Evolutionary conservation across 2,329 filamentous ascomycete genomes (phyloP).

Genomic region (Magnaporthiopsis poae): DNA sequence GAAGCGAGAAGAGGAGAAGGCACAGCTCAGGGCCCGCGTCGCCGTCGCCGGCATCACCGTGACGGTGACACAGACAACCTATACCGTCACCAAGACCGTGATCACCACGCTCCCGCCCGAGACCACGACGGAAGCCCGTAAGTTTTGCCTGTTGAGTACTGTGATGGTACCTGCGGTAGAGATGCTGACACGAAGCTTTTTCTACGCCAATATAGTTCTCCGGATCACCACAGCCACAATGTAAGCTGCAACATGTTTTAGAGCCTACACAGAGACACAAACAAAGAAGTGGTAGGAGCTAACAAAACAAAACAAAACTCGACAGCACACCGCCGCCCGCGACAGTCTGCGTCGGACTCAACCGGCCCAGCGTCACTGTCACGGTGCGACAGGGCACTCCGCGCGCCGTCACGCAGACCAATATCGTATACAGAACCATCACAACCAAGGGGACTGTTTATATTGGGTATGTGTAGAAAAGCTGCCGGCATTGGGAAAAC

Average conservation of each 20-base stretch:
- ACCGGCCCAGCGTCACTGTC: slow-evolving; percentile 19
- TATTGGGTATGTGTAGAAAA: slow-evolving; percentile 23
- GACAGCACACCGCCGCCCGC: slow-evolving; percentile 24
- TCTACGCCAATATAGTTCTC: slow-evolving; percentile 15
- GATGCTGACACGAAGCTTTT: background rate
- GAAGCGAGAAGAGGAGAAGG: slow-evolving; percentile 12
- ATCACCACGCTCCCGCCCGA: slow-evolving; percentile 23
- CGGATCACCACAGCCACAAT: slow-evolving; percentile 12
- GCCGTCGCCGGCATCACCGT: slow-evolving; percentile 24
- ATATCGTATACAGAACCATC: slow-evolving; percentile 25
- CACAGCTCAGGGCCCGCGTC: slow-evolving; percentile 14
- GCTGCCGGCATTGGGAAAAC: too few species aligned
- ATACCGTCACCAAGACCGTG: slow-evolving; percentile 25
- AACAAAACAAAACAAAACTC: background rate
- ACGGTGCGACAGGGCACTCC: slow-evolving; percentile 21
- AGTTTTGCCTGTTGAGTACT: background rate
- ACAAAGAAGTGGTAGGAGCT: background rate
- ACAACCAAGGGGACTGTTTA: slow-evolving; percentile 25
- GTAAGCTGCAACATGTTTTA: slow-evolving; percentile 3
- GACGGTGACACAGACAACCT: slow-evolving; percentile 28
- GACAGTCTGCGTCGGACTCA: slow-evolving; percentile 23
- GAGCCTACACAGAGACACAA: background rate
- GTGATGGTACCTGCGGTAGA: background rate
- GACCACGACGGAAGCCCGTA: slow-evolving; percentile 23
- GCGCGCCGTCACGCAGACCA: slow-evolving; percentile 23